Percentiles rank a stretch among this genome's conserved stretches.
These are phyloP conservation scores for Colletotrichum zoysiae DNA, from an alignment of 2,329 filamentous ascomycete species.

Conservation along the genomic window DNA sequence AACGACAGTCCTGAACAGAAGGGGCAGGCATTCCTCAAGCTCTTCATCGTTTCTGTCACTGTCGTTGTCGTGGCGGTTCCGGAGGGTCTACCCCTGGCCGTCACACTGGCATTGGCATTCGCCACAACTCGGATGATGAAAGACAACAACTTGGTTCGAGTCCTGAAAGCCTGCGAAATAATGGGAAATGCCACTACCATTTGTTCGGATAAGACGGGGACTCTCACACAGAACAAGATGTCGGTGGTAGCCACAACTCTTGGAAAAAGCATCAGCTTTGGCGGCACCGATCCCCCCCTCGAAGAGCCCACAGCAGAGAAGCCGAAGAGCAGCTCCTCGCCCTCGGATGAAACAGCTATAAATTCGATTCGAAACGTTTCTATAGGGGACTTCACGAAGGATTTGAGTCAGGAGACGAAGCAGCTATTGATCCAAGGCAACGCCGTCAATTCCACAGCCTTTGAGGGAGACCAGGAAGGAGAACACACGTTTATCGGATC, in stretches of 20 bases:
- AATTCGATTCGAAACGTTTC: constrained; percentile 28
- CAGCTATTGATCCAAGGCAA: constrained; percentile 71
- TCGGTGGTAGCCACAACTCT: constrained; percentile 78
- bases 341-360: constrained; percentile 24
- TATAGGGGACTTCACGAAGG: constrained; percentile 18
- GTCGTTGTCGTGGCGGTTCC: constrained; percentile 78
- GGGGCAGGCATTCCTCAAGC: constrained; percentile 69
- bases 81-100: constrained; percentile 74
- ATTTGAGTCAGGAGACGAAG: constrained; percentile 43
- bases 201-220: constrained; percentile 58
- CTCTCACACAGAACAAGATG: constrained; percentile 74
- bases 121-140: constrained; percentile 77
- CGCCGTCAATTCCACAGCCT: constrained; percentile 76
- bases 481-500: constrained; percentile 75
- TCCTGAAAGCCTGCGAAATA: constrained; percentile 76
- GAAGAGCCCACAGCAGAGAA: constrained; percentile 47
- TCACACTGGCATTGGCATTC: constrained; percentile 76
- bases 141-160: constrained; percentile 78
- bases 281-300: constrained; percentile 47
- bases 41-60: constrained; percentile 74
- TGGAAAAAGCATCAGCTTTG: constrained; percentile 57
- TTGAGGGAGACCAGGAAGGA: constrained; percentile 74
- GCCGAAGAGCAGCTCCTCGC: constrained; percentile 46
- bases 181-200: constrained; percentile 82
- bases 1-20: constrained; percentile 63